Evolutionary conservation across 192 early-diverging fungal genomes (phyloP), one percentile per base, ranked within the genome.

Genomic region (Pilaira anomala): DNA sequence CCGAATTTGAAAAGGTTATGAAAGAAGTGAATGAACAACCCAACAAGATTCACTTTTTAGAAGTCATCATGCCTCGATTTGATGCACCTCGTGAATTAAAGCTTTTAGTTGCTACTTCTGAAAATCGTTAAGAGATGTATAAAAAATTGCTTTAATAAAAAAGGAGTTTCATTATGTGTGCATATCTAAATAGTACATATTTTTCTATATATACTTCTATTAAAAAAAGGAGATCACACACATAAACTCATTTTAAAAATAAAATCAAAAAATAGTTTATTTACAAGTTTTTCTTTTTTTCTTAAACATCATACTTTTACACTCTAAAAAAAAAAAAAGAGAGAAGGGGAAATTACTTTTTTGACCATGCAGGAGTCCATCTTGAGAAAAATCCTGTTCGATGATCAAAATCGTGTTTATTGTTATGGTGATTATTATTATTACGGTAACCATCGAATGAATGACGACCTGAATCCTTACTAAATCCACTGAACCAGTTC

Each of bases 31-130:
- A 57, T 25, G 18, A 19, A 22, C 53, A 79, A 42, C 49, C 9
- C 13, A 62, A 78, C 46, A 46, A 61, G 9, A 80, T 81, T 33
- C 78, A 79, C 41, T 64, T 80, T 30, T 24, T 81, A 2, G 80
- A 81, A 60, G 42, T 81, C 4, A 66, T 80, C 9, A 78, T 80
- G 72, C 64, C 66, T 53, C 59, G 65, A 60, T 59, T 72, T 48
- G 80, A 81, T 60, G 78, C 72, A 16, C 80, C 80, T 18, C 36
- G 62, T 44, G 75, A 76, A 49, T 62, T 81, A 19, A 40, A 68
- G 19, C 4, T 52, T 48, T 60, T 63, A 33, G 48, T 60, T 8
- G 42, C 49, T 19, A 60, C 65, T 42, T 67, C 55, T 29, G 65
- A 60, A 42, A 60, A 65, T 18, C 51, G 62, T 29, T 64, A 64